phyloP scores from a whole-genome alignment of 345 rosid genomes.

The Euphorbia peplus region DNA sequence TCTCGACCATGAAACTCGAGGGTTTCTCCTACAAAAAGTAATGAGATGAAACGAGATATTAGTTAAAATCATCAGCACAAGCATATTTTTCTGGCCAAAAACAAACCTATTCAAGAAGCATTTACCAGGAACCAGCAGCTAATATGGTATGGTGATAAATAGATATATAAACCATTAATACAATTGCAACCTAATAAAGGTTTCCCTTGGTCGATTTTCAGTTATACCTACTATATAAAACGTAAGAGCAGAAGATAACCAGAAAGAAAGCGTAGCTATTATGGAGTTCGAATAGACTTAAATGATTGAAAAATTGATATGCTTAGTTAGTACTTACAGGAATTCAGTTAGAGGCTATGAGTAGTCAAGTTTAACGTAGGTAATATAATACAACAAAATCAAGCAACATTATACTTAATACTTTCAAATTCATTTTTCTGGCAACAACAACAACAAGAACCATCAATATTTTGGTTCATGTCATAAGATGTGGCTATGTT shows the following conservation, averaged over 20 bases:
- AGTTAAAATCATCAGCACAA: not conserved
- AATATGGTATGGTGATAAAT: slow-evolving; percentile 1
- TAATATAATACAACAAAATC: not conserved
- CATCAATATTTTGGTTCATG: too few relatives aligned
- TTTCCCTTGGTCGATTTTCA: not conserved
- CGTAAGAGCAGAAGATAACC: not conserved
- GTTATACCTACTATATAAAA: not conserved
- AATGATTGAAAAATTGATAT: not conserved
- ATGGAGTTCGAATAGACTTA: not conserved
- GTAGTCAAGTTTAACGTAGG: not conserved
- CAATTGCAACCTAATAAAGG: not conserved
- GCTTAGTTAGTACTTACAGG: not conserved
- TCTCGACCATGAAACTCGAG: slow-evolving; percentile 86
- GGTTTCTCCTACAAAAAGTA: slow-evolving; percentile 66
- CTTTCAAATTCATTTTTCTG: not conserved
- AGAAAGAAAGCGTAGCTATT: not conserved
- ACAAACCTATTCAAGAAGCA: not conserved
- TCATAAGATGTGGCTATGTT: too few relatives aligned
- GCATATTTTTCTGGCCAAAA: not conserved
- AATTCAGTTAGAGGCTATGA: not conserved
- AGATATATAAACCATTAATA: not conserved
- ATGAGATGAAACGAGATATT: slow-evolving; percentile 8
- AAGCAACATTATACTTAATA: not conserved
- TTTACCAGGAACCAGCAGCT: not conserved
- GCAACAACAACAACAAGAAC: too few relatives aligned